phyloP scores from a whole-genome alignment of 2,329 filamentous ascomycete genomes.

The Colletotrichum brevisporum region DNA sequence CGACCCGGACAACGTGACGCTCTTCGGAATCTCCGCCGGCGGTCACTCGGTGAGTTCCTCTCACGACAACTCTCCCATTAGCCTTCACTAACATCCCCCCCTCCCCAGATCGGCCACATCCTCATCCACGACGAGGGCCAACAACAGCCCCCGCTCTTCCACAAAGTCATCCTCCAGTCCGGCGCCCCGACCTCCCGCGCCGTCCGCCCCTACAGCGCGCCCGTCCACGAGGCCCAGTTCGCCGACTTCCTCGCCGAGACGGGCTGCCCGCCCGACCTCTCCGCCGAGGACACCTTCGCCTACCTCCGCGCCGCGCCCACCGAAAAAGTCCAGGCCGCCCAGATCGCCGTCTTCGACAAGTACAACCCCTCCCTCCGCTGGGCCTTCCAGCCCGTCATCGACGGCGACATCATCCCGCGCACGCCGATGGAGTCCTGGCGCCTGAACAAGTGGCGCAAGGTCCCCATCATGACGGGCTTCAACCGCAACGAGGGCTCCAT shows the following conservation, averaged over 20 bases:
- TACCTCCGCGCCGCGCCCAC: constrained; percentile 62
- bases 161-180: constrained; percentile 70
- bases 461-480: constrained; percentile 78
- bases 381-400: constrained; percentile 80
- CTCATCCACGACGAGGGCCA: constrained; percentile 58
- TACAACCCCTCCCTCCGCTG: constrained; percentile 63
- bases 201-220: constrained; percentile 67
- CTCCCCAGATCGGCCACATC: constrained; percentile 74
- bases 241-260: constrained; percentile 67
- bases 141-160: constrained; percentile 60
- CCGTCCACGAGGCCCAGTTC: constrained; percentile 70
- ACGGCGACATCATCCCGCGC: constrained; percentile 70
- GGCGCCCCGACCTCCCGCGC: constrained; percentile 69
- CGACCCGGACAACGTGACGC: constrained; percentile 68
- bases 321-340: constrained; percentile 56
- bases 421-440: constrained; percentile 72
- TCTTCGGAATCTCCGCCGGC: constrained; percentile 74
- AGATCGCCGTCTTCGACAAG: constrained; percentile 58
- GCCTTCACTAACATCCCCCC: constrained; percentile 12
- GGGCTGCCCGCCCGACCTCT: constrained; percentile 60
- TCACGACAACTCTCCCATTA: neutral
- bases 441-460: constrained; percentile 65
- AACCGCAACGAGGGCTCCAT: constrained; percentile 78
- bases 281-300: constrained; percentile 65
- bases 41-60: constrained; percentile 66